Evolutionary conservation across 257 asterid species (phyloP).

Genomic region (Handroanthus guayacan): DNA sequence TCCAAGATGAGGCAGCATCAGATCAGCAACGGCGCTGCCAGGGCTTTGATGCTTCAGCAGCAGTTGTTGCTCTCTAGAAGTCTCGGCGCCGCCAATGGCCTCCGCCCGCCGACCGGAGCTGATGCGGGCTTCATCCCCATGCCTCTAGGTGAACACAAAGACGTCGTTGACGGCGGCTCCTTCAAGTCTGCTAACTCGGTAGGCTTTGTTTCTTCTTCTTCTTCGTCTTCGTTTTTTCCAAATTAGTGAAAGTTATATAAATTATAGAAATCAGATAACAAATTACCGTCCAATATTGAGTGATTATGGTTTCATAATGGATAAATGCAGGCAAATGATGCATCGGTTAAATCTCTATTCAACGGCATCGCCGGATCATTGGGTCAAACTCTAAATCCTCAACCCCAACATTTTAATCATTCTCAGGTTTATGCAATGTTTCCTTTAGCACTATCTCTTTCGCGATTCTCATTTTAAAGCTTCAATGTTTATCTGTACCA

Average conservation of each 20-base stretch:
- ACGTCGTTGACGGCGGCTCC: conserved; percentile 38
- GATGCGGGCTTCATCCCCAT: conserved; percentile 36
- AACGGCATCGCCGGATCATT: conserved; percentile 67
- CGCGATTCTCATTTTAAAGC: neutral
- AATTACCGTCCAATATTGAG: neutral
- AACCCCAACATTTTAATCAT: conserved; percentile 55
- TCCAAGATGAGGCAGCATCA: conserved; percentile 61
- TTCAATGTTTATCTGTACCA: neutral
- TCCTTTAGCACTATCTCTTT: neutral
- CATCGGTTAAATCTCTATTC: conserved; percentile 60
- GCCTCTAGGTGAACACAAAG: conserved; percentile 53
- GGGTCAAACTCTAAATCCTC: conserved; percentile 56
- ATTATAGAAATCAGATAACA: too few relatives aligned
- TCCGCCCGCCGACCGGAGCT: too few relatives aligned
- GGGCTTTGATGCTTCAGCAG: too few relatives aligned
- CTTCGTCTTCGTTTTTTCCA: neutral
- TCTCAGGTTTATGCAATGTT: conserved; percentile 49
- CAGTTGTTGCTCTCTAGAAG: too few relatives aligned
- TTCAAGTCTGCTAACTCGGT: conserved; percentile 38
- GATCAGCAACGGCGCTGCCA: conserved; percentile 21
- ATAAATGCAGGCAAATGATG: conserved; percentile 58
- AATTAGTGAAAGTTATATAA: neutral
- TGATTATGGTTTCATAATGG: neutral
- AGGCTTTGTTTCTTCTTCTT: conserved; percentile 13
- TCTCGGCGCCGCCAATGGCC: too few relatives aligned